These are phyloP conservation scores for Fusarium chlamydosporum DNA, from an alignment of 2,329 filamentous ascomycete species.

Conservation along the genomic window DNA sequence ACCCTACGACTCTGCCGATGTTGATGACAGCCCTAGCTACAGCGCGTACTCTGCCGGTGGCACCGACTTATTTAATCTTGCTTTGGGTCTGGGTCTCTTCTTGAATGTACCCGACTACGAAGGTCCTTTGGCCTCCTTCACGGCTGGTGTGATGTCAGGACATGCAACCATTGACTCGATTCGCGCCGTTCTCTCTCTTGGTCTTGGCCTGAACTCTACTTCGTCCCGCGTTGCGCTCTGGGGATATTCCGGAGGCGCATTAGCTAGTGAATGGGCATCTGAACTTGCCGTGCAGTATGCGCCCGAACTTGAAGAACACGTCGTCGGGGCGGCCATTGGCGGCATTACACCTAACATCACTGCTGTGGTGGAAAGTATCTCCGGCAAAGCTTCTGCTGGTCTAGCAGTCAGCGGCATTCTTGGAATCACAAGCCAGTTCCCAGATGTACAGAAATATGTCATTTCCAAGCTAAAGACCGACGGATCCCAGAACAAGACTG, in stretches of 20 bases:
- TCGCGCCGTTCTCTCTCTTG: slow-evolving; percentile 57
- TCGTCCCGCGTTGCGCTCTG: slow-evolving; percentile 60
- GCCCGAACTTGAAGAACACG: slow-evolving; percentile 60
- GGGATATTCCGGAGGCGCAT: slow-evolving; percentile 69
- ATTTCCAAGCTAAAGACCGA: slow-evolving; percentile 40
- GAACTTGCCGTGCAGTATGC: slow-evolving; percentile 67
- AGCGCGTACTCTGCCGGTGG: slow-evolving; percentile 13
- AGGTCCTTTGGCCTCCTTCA: slow-evolving; percentile 61
- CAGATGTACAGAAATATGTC: slow-evolving; percentile 33
- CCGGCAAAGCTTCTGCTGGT: slow-evolving; percentile 47
- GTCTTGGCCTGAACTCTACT: slow-evolving; percentile 50
- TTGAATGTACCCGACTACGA: slow-evolving; percentile 64
- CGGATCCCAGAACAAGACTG: slow-evolving; percentile 41
- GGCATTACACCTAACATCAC: slow-evolving; percentile 61
- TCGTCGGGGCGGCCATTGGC: slow-evolving; percentile 65
- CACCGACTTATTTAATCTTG: slow-evolving; percentile 3
- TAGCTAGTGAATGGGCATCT: slow-evolving; percentile 67
- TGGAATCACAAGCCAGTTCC: slow-evolving; percentile 45
- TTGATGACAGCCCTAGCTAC: slow-evolving; percentile 46
- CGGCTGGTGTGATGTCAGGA: slow-evolving; percentile 59
- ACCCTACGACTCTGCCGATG: slow-evolving; percentile 46
- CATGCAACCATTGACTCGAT: slow-evolving; percentile 62
- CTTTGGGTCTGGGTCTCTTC: slow-evolving; percentile 38
- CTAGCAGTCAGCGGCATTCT: slow-evolving; percentile 43
- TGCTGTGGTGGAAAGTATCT: slow-evolving; percentile 54